Conservation (phyloP, 129 eudicot genomes). For the Scalesia atractyloides region DNA sequence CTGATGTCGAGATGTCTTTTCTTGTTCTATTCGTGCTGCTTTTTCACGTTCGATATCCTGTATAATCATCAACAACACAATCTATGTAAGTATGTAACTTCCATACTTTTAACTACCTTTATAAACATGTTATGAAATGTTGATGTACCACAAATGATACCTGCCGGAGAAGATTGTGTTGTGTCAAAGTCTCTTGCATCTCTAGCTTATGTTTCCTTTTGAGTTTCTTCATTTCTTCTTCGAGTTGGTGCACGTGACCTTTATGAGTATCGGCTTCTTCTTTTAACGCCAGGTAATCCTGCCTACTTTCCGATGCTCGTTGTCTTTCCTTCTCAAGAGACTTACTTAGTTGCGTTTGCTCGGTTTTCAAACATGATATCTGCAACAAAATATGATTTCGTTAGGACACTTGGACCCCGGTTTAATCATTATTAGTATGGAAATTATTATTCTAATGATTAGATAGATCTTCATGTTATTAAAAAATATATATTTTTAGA, state of each 20-base stretch:
- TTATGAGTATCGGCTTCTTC: constrained; percentile 90
- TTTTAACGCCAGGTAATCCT: constrained; percentile 76
- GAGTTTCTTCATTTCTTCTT: constrained; percentile 72
- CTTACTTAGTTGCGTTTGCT: constrained; percentile 74
- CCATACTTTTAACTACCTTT: not conserved
- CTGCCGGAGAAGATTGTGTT: constrained; percentile 82
- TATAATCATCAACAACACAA: constrained; percentile 11
- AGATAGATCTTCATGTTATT: no score
- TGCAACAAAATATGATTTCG: constrained; percentile 43
- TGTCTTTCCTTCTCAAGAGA: constrained; percentile 96
- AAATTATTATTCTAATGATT: no score
- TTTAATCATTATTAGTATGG: not conserved
- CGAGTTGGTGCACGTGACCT: constrained; percentile 65
- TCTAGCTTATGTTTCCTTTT: constrained; percentile 77
- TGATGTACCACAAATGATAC: constrained; percentile 33
- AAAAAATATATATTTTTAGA: no score
- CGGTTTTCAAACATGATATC: constrained; percentile 92
- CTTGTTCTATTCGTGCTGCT: constrained; percentile 74
- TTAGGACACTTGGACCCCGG: constrained; percentile 5
- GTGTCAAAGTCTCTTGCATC: constrained; percentile 69
- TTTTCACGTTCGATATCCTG: constrained; percentile 86
- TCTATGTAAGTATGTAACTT: constrained; percentile 17
- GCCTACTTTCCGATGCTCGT: constrained; percentile 77
- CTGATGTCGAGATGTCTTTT: constrained; percentile 60
- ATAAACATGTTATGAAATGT: not conserved